phyloP scores from a whole-genome alignment of 23 red algal species.

The Agarophyton chilense region DNA sequence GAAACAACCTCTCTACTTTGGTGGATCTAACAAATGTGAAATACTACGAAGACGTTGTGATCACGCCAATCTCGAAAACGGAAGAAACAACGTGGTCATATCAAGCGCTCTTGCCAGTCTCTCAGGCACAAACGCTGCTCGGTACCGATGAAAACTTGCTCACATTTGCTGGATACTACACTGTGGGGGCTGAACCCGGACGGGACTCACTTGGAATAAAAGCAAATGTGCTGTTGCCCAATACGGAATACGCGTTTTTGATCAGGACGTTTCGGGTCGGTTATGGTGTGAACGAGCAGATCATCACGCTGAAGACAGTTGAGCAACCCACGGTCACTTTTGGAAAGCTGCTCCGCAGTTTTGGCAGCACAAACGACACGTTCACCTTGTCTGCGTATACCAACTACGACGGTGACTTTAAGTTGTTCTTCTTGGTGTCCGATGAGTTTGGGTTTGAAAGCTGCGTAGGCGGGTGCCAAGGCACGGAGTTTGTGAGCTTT shows the following conservation, averaged over 20 bases:
- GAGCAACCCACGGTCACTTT: slow-evolving; percentile 42
- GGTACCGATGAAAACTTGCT: slow-evolving; percentile 28
- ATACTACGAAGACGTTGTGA: slow-evolving; percentile 73
- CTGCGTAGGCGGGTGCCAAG: slow-evolving; percentile 66
- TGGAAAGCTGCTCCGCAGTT: neutral
- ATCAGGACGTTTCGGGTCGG: slow-evolving; percentile 36
- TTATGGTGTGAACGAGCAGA: slow-evolving; percentile 52
- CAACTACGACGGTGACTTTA: slow-evolving; percentile 72
- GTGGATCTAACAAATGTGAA: slow-evolving; percentile 46
- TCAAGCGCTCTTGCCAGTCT: slow-evolving; percentile 26
- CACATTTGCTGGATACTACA: slow-evolving; percentile 41
- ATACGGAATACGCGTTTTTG: slow-evolving; percentile 58
- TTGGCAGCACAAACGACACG: slow-evolving; percentile 48
- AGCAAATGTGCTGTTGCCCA: slow-evolving; percentile 40
- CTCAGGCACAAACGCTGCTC: slow-evolving; percentile 33
- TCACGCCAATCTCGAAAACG: slow-evolving; percentile 37
- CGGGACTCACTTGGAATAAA: slow-evolving; percentile 38
- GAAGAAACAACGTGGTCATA: slow-evolving; percentile 62
- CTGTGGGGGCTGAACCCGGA: slow-evolving; percentile 16
- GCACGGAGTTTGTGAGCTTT: slow-evolving; percentile 51
- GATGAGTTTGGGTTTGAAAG: slow-evolving; percentile 59
- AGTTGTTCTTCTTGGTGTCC: slow-evolving; percentile 66
- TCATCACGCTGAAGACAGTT: slow-evolving; percentile 39
- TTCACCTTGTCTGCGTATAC: slow-evolving; percentile 58
- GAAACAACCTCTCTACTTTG: slow-evolving; percentile 53